These are phyloP conservation scores for Fusarium verticillioides DNA, from an alignment of 2,329 filamentous ascomycete genomes.

Conservation along the genomic window DNA sequence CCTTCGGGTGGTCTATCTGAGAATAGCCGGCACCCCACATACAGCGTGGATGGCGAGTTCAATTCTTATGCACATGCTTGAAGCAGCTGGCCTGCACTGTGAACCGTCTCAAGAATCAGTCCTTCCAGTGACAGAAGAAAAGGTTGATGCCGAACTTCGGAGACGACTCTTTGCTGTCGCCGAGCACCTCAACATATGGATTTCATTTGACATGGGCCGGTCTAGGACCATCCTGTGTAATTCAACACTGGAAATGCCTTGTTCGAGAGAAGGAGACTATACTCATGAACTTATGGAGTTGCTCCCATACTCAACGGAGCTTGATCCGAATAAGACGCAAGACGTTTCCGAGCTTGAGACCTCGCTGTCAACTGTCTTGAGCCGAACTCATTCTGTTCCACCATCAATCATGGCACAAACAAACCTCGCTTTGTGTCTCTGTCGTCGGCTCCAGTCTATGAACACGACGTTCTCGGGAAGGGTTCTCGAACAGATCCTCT, in stretches of 20 bases:
- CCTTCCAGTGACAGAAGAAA: constrained; percentile 39
- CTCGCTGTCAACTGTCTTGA: constrained; percentile 55
- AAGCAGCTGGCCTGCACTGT: constrained; percentile 61
- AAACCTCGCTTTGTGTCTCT: constrained; percentile 66
- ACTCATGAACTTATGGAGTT: constrained; percentile 63
- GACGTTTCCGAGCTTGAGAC: constrained; percentile 56
- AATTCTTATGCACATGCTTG: constrained; percentile 67
- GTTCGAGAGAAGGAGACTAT: constrained; percentile 52
- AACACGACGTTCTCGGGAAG: constrained; percentile 57
- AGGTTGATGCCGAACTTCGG: constrained; percentile 52
- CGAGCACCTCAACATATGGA: constrained; percentile 68
- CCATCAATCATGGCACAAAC: constrained; percentile 62
- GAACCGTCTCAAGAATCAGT: constrained; percentile 48
- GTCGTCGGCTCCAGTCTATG: constrained; percentile 62
- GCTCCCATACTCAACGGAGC: constrained; percentile 62
- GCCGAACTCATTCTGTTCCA: constrained; percentile 52
- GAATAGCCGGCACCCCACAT: constrained; percentile 64
- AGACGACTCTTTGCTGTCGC: constrained; percentile 61
- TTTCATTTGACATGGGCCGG: constrained; percentile 67
- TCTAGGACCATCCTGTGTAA: constrained; percentile 62
- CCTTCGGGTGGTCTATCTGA: constrained; percentile 63
- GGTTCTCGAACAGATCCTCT: constrained; percentile 59
- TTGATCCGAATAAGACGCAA: constrained; percentile 61
- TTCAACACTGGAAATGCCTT: constrained; percentile 55
- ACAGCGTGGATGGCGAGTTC: constrained; percentile 68